Percentiles rank a stretch among this genome's conserved stretches.
Conservation (phyloP, 352 stramenopile genomes). For the Globisporangium iwayamae region DNA sequence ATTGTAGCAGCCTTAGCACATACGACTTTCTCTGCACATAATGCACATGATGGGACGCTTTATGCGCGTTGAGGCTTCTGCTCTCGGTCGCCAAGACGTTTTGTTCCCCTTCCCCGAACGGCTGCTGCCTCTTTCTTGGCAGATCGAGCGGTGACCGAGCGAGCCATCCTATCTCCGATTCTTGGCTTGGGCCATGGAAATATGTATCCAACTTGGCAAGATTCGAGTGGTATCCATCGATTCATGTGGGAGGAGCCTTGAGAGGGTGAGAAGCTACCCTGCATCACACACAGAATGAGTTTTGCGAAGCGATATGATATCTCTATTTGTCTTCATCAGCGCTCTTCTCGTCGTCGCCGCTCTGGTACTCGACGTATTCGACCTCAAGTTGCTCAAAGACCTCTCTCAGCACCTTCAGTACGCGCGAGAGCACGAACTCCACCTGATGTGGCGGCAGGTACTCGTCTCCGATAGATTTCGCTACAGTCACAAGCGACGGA, state of each 20-base stretch:
- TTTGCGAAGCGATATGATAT: not conserved
- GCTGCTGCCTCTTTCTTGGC: not conserved
- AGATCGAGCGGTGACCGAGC: not conserved
- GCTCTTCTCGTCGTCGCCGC: constrained; percentile 9
- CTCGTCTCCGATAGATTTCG: constrained; percentile 70
- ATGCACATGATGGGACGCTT: too few relatives aligned
- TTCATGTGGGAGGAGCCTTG: not conserved
- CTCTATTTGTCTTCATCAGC: constrained; percentile 11
- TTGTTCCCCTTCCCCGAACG: too few relatives aligned
- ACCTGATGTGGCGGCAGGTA: constrained; percentile 70
- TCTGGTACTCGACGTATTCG: constrained; percentile 58
- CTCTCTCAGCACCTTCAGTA: constrained; percentile 47
- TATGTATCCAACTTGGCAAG: not conserved
- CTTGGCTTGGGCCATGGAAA: not conserved
- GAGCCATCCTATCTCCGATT: too few relatives aligned
- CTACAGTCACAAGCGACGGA: constrained; percentile 79
- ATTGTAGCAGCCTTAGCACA: too few relatives aligned
- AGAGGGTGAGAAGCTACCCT: too few relatives aligned
- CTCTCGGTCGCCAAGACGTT: not conserved
- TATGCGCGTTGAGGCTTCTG: not conserved
- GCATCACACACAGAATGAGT: not conserved
- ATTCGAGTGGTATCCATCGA: not conserved
- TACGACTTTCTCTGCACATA: too few relatives aligned
- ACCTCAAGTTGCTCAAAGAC: constrained; percentile 28
- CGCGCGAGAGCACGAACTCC: constrained; percentile 34